Base-by-base conservation (phyloP, 1,139 yeast species). In the Saccharomyces hybrid region DNA sequence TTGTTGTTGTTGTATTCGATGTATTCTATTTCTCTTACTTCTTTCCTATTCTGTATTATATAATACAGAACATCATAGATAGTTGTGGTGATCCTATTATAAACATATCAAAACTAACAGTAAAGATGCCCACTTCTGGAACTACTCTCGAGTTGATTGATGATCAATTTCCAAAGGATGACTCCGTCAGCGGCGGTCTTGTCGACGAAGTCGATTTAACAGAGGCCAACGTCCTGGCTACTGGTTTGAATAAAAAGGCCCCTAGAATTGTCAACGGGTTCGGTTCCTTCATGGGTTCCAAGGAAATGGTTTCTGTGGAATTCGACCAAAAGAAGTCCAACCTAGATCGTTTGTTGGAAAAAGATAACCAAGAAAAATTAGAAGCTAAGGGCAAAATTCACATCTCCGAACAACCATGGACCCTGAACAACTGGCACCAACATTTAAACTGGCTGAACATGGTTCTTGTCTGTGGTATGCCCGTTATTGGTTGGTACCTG, bases 361-460 rank as follows among this genome's bases (percentile, higher is more conserved):
- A 38, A 11, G 42, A 38, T 8, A 38, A 14, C 11, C 42, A 38
- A 38, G 42, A 38, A 16, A 38, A 38, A 16, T 8, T 8, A 16
- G 23, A 38, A 38, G 42, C 42, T 4, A 38, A 38, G 23, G 74
- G 75, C 55, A 74, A 73, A 59, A 77, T 76, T 59, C 97, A 93
- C 72, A 91, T 93, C 60, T 83, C 93, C 50, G 99, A 95, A 72
- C 84, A 86, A 75, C 96, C 97, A 11, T 87, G 95, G 88, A 91
- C 97, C 14, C 59, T 77, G 60, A 60, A 76, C 58, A 93, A 93
- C 76, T 91, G 97, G 95, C 76, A 84, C 69, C 74, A 83, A 67
- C 97, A 93, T 73, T 76, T 93, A 70, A 93, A 93, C 75, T 93
- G 99, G 99, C 77, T 95, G 65, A 93, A 93, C 73, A 75, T 89